Evolutionary conservation across 768 basidiomycete species (phyloP).

Genomic region (Lactifluus volemus): DNA sequence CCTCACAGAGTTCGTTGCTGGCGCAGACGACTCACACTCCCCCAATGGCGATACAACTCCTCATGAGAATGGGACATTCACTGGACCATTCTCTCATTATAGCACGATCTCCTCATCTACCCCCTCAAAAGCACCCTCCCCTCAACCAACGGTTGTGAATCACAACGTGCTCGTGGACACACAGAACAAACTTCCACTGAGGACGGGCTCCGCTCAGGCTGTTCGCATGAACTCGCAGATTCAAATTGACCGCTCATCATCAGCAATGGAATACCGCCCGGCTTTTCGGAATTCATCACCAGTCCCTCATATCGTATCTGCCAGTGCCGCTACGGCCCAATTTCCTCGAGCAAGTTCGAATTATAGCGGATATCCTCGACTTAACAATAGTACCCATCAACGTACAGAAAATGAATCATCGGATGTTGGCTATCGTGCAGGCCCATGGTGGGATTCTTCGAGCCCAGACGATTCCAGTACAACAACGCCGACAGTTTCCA

Average conservation of each 20-base stretch:
- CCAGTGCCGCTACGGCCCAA: slow-evolving; percentile 42
- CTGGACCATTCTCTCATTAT: slow-evolving; percentile 89
- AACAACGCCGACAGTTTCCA: slow-evolving; percentile 60
- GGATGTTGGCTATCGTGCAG: background rate
- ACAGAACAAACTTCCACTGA: slow-evolving; percentile 36
- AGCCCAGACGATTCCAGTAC: slow-evolving; percentile 30
- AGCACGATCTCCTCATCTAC: slow-evolving; percentile 83
- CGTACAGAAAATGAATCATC: background rate
- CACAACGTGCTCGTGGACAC: slow-evolving; percentile 26
- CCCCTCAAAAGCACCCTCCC: slow-evolving; percentile 72
- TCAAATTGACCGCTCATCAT: slow-evolving; percentile 63
- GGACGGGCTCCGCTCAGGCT: slow-evolving; percentile 66
- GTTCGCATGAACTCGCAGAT: slow-evolving; percentile 38
- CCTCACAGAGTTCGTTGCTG: slow-evolving; percentile 91
- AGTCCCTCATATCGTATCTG: slow-evolving; percentile 44
- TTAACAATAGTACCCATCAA: background rate
- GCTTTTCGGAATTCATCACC: slow-evolving; percentile 40
- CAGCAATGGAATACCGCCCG: slow-evolving; percentile 67
- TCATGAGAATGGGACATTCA: slow-evolving; percentile 33
- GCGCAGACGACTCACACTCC: slow-evolving; percentile 43
- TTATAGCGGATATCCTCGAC: slow-evolving; percentile 22
- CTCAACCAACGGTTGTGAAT: slow-evolving; percentile 40
- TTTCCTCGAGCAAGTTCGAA: slow-evolving; percentile 36
- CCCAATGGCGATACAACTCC: slow-evolving; percentile 27
- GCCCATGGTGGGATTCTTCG: slow-evolving; percentile 56